These are phyloP conservation scores for Kazachstania martiniae DNA, from an alignment of 805 yeast genomes.

Conservation along the genomic window DNA sequence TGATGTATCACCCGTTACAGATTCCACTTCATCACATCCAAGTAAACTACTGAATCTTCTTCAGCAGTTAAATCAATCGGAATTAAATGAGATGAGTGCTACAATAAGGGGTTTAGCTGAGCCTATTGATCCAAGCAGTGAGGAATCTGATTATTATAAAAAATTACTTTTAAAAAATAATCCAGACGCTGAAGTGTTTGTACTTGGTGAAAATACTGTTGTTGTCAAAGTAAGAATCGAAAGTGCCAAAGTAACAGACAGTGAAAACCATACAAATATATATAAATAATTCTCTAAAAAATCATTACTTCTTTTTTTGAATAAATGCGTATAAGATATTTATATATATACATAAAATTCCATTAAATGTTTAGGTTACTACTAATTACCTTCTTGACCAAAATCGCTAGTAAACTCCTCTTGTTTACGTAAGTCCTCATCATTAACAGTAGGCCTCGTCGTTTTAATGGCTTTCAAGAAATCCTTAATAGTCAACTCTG, in stretches of 20 bases:
- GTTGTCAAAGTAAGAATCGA: slow-evolving; percentile 55
- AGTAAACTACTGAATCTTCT: slow-evolving; percentile 48
- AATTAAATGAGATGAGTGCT: slow-evolving; percentile 69
- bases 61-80: slow-evolving; percentile 68
- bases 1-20: slow-evolving; percentile 9
- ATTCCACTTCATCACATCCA: slow-evolving; percentile 15
- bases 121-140: slow-evolving; percentile 36
- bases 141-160: slow-evolving; percentile 50
- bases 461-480: slow-evolving; percentile 85
- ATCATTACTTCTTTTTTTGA: background rate
- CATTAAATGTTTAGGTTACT: no score
- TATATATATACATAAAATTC: background rate
- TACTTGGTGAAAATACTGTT: slow-evolving; percentile 52
- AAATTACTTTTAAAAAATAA: slow-evolving; percentile 48
- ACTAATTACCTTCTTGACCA: slow-evolving; percentile 87
- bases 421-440: slow-evolving; percentile 70
- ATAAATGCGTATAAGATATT: no score
- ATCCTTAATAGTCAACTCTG: slow-evolving; percentile 81
- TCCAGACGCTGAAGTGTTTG: slow-evolving; percentile 61
- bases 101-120: slow-evolving; percentile 67
- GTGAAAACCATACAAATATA: slow-evolving; percentile 42
- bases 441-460: slow-evolving; percentile 91
- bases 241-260: slow-evolving; percentile 71
- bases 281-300: slow-evolving; percentile 14
- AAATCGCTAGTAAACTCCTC: slow-evolving; percentile 85